phyloP scores from a whole-genome alignment of 164 flowering plant genomes.

The Taxillus chinensis region DNA sequence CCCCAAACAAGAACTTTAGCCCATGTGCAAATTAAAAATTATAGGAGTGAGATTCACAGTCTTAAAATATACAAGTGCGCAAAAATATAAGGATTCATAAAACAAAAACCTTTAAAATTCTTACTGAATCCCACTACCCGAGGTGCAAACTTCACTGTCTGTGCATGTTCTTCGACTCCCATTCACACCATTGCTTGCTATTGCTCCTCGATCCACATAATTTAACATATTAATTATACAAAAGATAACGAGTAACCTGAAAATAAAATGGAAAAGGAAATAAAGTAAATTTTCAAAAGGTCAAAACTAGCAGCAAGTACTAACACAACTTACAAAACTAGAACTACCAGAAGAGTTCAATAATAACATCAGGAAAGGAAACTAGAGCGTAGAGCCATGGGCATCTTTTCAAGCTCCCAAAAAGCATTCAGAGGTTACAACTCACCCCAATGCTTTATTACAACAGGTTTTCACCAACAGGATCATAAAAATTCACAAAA shows the following conservation, averaged over 20 bases:
- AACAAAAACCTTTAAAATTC: conserved; percentile 15
- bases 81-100: neutral
- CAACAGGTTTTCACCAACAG: too few relatives aligned
- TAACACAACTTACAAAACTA: neutral
- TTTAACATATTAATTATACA: conserved; percentile 80
- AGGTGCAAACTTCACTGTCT: conserved; percentile 51
- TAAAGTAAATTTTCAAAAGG: neutral
- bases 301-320: neutral
- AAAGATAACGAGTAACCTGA: conserved; percentile 73
- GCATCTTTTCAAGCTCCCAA: too few relatives aligned
- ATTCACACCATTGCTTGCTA: conserved; percentile 98
- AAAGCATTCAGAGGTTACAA: too few relatives aligned
- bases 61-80: neutral
- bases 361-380: too few relatives aligned
- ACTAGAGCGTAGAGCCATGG: too few relatives aligned
- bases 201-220: conserved; percentile 90
- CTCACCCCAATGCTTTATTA: too few relatives aligned
- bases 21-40: neutral
- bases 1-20: neutral
- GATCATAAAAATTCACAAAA: too few relatives aligned
- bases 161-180: conserved; percentile 61
- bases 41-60: too few relatives aligned
- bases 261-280: conserved; percentile 2
- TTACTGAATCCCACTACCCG: conserved; percentile 93
- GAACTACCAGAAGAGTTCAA: neutral